Base-by-base conservation (phyloP, 169 alveolate species). In the Plasmodium gallinaceum region DNA sequence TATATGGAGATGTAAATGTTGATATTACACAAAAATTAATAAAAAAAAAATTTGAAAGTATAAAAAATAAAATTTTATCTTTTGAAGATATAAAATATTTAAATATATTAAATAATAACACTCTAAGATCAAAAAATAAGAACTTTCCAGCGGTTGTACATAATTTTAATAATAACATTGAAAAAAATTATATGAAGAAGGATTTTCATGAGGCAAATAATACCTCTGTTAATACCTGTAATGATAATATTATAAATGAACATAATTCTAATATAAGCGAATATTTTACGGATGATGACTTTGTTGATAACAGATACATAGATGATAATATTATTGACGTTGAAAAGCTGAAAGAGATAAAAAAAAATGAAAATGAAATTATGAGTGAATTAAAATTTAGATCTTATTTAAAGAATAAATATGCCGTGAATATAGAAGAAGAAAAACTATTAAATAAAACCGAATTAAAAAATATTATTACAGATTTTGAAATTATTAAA, bases 1-100 rank as follows among this genome's bases (percentile, higher is more conserved):
- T 94, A 4, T 93, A 92, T 48, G 94, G 94, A 22, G 96, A 94
- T 62, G 90, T 92, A 52, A 88, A 85, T 48, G 88, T 52, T 22
- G 94, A 86, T 26, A 86, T 78, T 64, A 52, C 88, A 0, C 87
- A 78, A 39, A 68, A 66, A 16, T 24, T 86, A 12, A 74, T 86
- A 60, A 48, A 57, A 58, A 68, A 48, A 57, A 51, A 39, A 52
- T 61, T 90, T 42, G 62, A 90, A 39, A 42, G 54, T 26, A 65
- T 65, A 14, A 90, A 70, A 60, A 37, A 58, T 42, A 83, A 78
- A 32, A 60, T 72, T 42, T 65, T 83, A 42, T 78, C 68, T 64
- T 46, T 65, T n/a, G 74, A 64, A 5, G 85, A 76, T n/a, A 68
- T 45, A 45, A 52, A 26, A 51, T 72, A 61, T 46, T 24, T 72